Evolutionary conservation across 768 basidiomycete genomes (phyloP).

Genomic region (Pseudohyphozyma bogoriensis): DNA sequence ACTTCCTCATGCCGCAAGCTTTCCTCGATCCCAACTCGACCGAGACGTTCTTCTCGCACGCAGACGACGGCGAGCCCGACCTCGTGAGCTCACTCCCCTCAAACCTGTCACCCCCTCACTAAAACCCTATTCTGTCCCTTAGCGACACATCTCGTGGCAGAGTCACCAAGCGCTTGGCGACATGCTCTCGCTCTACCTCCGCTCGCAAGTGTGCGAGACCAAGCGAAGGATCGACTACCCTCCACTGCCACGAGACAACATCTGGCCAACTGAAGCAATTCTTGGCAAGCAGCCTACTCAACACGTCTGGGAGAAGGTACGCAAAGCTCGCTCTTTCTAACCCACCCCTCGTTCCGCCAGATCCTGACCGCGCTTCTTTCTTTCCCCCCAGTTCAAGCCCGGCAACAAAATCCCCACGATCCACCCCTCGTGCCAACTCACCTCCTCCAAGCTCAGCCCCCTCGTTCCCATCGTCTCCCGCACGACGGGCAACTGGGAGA

Average conservation of each 20-base stretch:
- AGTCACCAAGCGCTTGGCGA: constrained; percentile 10
- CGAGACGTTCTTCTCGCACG: constrained; percentile 4
- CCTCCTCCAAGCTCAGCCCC: neutral
- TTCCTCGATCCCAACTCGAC: constrained; percentile 14
- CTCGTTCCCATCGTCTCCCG: neutral
- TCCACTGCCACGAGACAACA: neutral
- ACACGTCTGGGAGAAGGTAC: constrained; percentile 2
- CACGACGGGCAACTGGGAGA: neutral
- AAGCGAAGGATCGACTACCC: neutral
- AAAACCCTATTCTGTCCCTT: neutral
- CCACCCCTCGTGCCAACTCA: constrained; percentile 3
- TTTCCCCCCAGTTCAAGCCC: neutral
- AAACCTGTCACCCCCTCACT: neutral
- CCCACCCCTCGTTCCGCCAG: neutral
- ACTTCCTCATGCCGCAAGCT: constrained; percentile 19
- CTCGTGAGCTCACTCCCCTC: neutral
- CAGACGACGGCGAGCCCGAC: neutral
- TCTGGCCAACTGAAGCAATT: constrained; percentile 1
- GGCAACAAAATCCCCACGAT: neutral
- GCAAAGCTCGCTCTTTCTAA: neutral
- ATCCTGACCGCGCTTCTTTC: neutral
- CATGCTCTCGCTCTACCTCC: constrained; percentile 14
- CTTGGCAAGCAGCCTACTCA: neutral
- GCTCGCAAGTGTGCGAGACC: constrained; percentile 10
- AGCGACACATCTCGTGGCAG: constrained; percentile 10